phyloP scores from a whole-genome alignment of 208 protist species.

The Wallacemonas sp. region DNA sequence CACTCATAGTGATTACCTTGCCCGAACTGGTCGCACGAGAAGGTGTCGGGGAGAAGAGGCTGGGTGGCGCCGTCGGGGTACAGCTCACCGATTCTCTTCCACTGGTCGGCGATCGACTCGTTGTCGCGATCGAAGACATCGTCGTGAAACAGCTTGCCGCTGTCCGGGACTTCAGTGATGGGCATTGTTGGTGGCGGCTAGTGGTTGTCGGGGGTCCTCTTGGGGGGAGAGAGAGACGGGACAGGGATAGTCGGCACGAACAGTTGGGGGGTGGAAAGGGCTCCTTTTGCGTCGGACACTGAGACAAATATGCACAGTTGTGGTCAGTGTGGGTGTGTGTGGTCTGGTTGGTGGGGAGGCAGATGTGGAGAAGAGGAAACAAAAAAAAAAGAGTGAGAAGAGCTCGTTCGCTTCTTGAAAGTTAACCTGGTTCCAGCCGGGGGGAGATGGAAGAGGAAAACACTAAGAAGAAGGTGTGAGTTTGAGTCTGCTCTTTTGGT shows the following conservation, averaged over 20 bases:
- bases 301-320: conserved; percentile 11
- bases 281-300: neutral
- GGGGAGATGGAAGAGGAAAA: too few species aligned
- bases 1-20: conserved; percentile 56
- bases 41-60: conserved; percentile 34
- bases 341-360: too few species aligned
- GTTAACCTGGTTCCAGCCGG: too few species aligned
- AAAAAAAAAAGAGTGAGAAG: neutral
- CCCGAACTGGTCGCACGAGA: conserved; percentile 41
- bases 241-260: neutral
- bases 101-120: conserved; percentile 50
- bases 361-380: neutral
- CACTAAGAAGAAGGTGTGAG: too few species aligned
- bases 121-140: conserved; percentile 64
- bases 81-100: conserved; percentile 61
- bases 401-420: too few species aligned
- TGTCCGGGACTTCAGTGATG: conserved; percentile 53
- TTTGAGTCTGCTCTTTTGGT: too few species aligned
- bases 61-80: conserved; percentile 50
- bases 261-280: neutral
- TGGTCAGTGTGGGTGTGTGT: too few species aligned
- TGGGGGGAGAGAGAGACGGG: conserved; percentile 4
- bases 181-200: neutral
- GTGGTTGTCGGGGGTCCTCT: too few species aligned
- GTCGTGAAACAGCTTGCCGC: conserved; percentile 66